These are phyloP conservation scores for Eimeria maxima DNA, from an alignment of 169 alveolate genomes.

Conservation along the genomic window DNA sequence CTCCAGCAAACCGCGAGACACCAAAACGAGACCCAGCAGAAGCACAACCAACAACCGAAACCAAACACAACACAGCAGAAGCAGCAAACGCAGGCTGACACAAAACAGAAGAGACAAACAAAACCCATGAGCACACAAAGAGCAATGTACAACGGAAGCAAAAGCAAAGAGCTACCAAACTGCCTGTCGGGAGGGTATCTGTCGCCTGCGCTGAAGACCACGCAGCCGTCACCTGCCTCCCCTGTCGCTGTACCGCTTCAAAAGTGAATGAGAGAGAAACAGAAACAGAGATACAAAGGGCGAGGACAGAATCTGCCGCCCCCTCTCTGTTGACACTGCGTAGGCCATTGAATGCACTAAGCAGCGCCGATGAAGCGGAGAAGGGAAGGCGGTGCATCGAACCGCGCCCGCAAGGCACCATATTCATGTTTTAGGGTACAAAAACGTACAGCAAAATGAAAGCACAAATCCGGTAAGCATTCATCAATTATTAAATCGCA, in stretches of 20 bases:
- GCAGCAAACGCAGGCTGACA: too few species aligned
- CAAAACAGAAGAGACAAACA: background rate
- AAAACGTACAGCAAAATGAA: too few species aligned
- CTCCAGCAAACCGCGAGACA: too few species aligned
- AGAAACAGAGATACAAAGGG: background rate
- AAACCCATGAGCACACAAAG: background rate
- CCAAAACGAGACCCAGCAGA: too few species aligned
- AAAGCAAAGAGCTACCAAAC: background rate
- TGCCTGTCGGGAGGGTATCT: conserved; percentile 71
- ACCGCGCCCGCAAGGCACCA: too few species aligned
- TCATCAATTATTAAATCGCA: too few species aligned
- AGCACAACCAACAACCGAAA: too few species aligned
- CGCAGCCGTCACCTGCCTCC: conserved; percentile 81
- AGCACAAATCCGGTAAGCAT: too few species aligned
- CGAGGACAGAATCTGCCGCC: background rate
- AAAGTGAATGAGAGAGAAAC: background rate
- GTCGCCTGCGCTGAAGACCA: conserved; percentile 37
- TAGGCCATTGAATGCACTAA: background rate
- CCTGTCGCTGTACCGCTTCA: background rate
- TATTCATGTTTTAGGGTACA: too few species aligned
- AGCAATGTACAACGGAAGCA: background rate
- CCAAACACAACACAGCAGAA: too few species aligned
- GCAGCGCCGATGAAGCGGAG: conserved; percentile 21
- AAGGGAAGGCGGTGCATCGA: too few species aligned
- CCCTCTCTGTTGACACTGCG: background rate